These are phyloP conservation scores for Epichloe scottii DNA, from an alignment of 2,329 filamentous ascomycete species.

Conservation along the genomic window DNA sequence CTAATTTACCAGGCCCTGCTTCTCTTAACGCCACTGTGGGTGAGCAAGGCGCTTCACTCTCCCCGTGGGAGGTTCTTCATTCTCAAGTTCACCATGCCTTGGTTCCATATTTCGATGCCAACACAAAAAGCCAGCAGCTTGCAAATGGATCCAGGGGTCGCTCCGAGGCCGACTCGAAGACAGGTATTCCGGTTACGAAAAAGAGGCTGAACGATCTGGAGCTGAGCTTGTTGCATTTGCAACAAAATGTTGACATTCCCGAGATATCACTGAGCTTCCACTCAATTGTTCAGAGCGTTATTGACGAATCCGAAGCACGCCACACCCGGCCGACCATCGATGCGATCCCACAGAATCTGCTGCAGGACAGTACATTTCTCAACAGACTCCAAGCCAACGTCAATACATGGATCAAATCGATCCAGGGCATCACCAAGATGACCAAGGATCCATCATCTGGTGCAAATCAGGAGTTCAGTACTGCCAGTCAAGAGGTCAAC, in stretches of 20 bases:
- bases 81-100: conserved; percentile 83
- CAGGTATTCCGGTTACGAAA: conserved; percentile 91
- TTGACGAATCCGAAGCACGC: conserved; percentile 62
- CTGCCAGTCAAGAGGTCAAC: conserved; percentile 94
- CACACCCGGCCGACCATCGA: conserved; percentile 63
- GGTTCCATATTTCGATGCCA: conserved; percentile 94
- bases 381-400: conserved; percentile 90
- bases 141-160: conserved; percentile 55
- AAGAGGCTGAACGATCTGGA: conserved; percentile 94
- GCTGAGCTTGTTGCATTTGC: conserved; percentile 76
- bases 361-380: conserved; percentile 82
- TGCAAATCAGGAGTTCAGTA: conserved; percentile 43
- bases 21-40: conserved; percentile 52
- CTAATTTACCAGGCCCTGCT: conserved; percentile 77
- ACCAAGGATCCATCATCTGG: conserved; percentile 64
- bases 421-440: conserved; percentile 91
- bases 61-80: conserved; percentile 86
- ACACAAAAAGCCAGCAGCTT: conserved; percentile 69
- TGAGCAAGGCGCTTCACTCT: conserved; percentile 60
- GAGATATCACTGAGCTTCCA: conserved; percentile 81
- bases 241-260: conserved; percentile 97
- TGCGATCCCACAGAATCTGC: conserved; percentile 58
- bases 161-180: conserved; percentile 80
- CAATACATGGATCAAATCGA: conserved; percentile 97
- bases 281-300: conserved; percentile 71